Base-by-base conservation (phyloP, 2,329 filamentous ascomycete species). In the Trichoderma harzianum region DNA sequence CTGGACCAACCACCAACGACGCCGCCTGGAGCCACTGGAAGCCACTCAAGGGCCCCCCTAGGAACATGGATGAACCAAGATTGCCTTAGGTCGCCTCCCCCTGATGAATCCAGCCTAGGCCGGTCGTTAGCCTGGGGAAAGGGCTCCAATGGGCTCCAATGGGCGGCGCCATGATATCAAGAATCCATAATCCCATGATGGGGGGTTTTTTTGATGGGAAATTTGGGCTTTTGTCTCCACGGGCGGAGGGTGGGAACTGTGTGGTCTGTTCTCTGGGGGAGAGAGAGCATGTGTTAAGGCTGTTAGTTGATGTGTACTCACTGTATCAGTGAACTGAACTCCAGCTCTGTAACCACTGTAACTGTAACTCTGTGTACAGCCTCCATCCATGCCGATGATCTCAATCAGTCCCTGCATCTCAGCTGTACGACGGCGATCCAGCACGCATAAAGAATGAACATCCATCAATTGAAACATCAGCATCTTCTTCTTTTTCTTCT, bases 111-210 rank as follows among this genome's bases (percentile, higher is more conserved):
- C 51, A 67, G 64, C 24, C 64, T 67, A 67, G 64, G 51, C 47
- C 47, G 34, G 47, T 30, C 55, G 64, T 47, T 67, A 67, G 64
- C 64, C 64, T 67, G 64, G 51, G 64, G 64, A 67, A 39, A 39
- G 6, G 34, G 34, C 34, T 36, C 34, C 34, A 36, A 2, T 30
- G 24, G 47, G 62, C 62, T 12, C 62, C 62, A 64, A 47, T 64
- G 47, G 32, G 51, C 43, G 64, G 64, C 32, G 16, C 64, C 51
- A 36, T 58, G 21, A 57, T 55, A 39, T 67, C 64, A 32, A 67
- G 21, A n/a, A 18, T 39, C 36, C 36, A 39, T 39, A 18, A 18
- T 39, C 34, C 34, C 34, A 36, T 36, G 34, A 36, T 36, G 34
- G 36, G 34, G 55, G 5, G 7, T n/a, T 47, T 47, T 47, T 47